phyloP scores from a whole-genome alignment of 2,329 filamentous ascomycete genomes.

The Aspergillus tubingensis region DNA sequence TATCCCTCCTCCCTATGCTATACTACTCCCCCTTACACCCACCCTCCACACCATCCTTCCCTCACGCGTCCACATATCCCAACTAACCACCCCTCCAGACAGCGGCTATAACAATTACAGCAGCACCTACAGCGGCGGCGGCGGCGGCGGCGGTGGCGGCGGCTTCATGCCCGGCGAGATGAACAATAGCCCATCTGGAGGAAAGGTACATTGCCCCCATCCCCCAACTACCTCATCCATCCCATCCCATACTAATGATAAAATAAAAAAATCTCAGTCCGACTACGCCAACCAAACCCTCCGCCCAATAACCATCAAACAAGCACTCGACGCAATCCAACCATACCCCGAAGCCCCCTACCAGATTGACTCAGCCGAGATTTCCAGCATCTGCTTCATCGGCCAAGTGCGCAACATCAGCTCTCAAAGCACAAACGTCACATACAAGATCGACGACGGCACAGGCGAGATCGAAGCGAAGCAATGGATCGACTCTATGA shows the following conservation, averaged over 20 bases:
- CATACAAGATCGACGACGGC: slow-evolving; percentile 91
- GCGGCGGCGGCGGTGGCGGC: slow-evolving; percentile 55
- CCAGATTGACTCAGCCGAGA: slow-evolving; percentile 74
- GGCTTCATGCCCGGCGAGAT: slow-evolving; percentile 60
- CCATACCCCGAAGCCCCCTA: slow-evolving; percentile 74
- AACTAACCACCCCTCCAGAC: slow-evolving; percentile 3
- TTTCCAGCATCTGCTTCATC: slow-evolving; percentile 79
- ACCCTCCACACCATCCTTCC: background rate
- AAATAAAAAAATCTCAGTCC: slow-evolving; percentile 13
- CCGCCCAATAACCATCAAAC: slow-evolving; percentile 92
- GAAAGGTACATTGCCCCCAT: slow-evolving; percentile 36
- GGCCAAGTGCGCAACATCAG: slow-evolving; percentile 87
- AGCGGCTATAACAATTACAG: slow-evolving; percentile 39
- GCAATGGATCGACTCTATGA: slow-evolving; percentile 49
- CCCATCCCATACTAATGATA: slow-evolving; percentile 7
- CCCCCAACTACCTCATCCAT: background rate
- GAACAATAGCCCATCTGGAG: slow-evolving; percentile 51
- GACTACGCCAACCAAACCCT: slow-evolving; percentile 77
- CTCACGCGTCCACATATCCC: background rate
- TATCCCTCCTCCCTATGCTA: no score
- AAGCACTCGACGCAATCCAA: slow-evolving; percentile 80
- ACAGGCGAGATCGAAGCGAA: slow-evolving; percentile 83
- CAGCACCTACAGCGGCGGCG: slow-evolving; percentile 53
- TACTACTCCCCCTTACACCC: no score
- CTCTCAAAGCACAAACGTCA: slow-evolving; percentile 85